phyloP scores from a whole-genome alignment of 2,329 filamentous ascomycete genomes.

The Pleomassaria siparia region DNA sequence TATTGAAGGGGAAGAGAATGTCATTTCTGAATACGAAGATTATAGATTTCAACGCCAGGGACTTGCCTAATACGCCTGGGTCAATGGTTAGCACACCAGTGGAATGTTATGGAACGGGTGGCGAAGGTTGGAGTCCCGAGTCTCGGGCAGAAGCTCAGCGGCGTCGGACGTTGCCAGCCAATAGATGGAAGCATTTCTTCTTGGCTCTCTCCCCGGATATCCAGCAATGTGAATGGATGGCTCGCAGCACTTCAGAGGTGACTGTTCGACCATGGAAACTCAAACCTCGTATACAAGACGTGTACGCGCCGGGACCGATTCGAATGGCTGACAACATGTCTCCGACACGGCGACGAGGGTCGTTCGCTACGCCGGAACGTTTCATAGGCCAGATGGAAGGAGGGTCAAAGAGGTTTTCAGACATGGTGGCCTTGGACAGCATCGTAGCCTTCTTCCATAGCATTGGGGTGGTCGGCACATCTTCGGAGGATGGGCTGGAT shows the following conservation, averaged over 20 bases:
- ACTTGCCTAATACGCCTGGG: slow-evolving; percentile 23
- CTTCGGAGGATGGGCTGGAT: slow-evolving; percentile 33
- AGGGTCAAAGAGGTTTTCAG: slow-evolving; percentile 22
- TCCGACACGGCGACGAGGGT: slow-evolving; percentile 41
- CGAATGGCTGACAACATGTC: slow-evolving; percentile 36
- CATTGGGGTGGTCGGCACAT: slow-evolving; percentile 37
- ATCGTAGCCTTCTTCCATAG: slow-evolving; percentile 47
- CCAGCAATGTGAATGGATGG: slow-evolving; percentile 9
- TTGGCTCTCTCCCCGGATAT: slow-evolving; percentile 17
- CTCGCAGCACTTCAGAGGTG: slow-evolving; percentile 36
- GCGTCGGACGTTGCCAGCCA: not conserved
- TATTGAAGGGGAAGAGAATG: slow-evolving; percentile 22
- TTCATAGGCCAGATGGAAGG: slow-evolving; percentile 24
- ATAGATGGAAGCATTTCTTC: slow-evolving; percentile 11
- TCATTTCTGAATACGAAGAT: slow-evolving; percentile 25
- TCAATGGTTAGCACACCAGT: slow-evolving; percentile 34
- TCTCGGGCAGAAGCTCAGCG: not conserved
- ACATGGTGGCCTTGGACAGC: slow-evolving; percentile 37
- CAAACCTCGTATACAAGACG: slow-evolving; percentile 33
- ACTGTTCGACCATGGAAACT: slow-evolving; percentile 38
- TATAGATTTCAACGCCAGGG: slow-evolving; percentile 16
- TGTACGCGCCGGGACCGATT: slow-evolving; percentile 48
- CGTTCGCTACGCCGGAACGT: slow-evolving; percentile 43
- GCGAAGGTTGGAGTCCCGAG: not conserved
- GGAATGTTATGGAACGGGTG: slow-evolving; percentile 27